These are phyloP conservation scores for Aspergillus cejpii DNA, from an alignment of 2,329 filamentous ascomycete genomes.

Conservation along the genomic window DNA sequence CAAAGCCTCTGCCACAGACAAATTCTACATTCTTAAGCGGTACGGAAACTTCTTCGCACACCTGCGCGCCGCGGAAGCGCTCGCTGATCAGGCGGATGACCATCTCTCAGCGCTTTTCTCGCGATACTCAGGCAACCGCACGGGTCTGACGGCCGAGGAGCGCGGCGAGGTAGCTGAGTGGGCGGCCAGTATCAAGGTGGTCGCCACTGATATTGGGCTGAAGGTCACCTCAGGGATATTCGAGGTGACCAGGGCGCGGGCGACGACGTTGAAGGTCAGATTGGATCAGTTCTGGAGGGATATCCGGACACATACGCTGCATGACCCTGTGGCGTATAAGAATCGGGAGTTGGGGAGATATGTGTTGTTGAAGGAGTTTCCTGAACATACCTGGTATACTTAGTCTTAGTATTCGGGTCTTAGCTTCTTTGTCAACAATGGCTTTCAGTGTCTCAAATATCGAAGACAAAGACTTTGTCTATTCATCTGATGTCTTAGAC, in stretches of 20 bases:
- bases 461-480: too few relatives aligned
- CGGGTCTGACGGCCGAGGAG: constrained; percentile 44
- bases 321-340: constrained; percentile 63
- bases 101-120: constrained; percentile 46
- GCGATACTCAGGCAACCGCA: constrained; percentile 37
- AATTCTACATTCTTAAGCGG: constrained; percentile 59
- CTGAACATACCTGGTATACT: constrained; percentile 58
- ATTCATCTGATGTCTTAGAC: too few relatives aligned
- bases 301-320: constrained; percentile 58
- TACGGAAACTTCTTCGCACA: constrained; percentile 61
- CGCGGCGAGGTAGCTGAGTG: constrained; percentile 57
- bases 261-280: constrained; percentile 53
- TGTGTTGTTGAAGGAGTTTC: constrained; percentile 51
- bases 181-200: constrained; percentile 57
- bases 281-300: constrained; percentile 62
- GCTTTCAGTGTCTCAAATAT: too few relatives aligned
- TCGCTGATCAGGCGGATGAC: constrained; percentile 52
- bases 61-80: constrained; percentile 52
- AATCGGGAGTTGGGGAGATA: constrained; percentile 56
- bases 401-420: constrained; percentile 28
- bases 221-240: constrained; percentile 56
- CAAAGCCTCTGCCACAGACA: constrained; percentile 54
- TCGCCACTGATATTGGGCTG: constrained; percentile 55
- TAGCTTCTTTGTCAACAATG: too few relatives aligned
- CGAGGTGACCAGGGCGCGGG: constrained; percentile 56